phyloP scores from a whole-genome alignment of 805 yeast species.

The Metschnikowia picachoensis region DNA sequence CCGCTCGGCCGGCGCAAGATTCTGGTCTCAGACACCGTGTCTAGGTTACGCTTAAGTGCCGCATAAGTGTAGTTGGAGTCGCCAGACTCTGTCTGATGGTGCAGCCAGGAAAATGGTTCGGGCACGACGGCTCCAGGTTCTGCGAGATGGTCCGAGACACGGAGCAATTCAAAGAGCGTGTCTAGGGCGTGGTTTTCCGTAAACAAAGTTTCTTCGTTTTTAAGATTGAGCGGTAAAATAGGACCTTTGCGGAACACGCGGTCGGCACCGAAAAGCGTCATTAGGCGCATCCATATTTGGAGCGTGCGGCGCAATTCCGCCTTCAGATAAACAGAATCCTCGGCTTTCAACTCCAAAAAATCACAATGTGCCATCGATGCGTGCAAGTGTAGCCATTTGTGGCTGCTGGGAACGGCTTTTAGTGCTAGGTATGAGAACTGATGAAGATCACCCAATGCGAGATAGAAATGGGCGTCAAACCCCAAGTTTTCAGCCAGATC shows the following conservation, averaged over 20 bases:
- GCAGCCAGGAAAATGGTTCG: conserved; percentile 3
- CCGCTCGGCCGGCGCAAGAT: not conserved
- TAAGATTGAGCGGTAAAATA: not conserved
- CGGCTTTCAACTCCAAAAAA: not conserved
- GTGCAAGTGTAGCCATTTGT: conserved; percentile 8
- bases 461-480: conserved; percentile 8
- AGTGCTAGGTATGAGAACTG: conserved; percentile 9
- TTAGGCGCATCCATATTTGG: conserved; percentile 9
- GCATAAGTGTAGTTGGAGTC: not conserved
- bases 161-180: conserved; percentile 7
- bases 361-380: conserved; percentile 11
- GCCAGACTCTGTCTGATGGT: not conserved
- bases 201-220: not conserved
- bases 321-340: not conserved
- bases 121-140: conserved; percentile 1
- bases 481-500: not conserved
- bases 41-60: not conserved
- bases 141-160: not conserved
- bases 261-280: conserved; percentile 5
- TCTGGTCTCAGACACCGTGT: not conserved
- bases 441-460: conserved; percentile 14
- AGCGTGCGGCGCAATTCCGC: conserved; percentile 8
- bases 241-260: not conserved
- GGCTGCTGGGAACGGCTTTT: not conserved
- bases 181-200: not conserved